Evolutionary conservation across 2,329 filamentous ascomycete species (phyloP).

Genomic region (Elsinoe batatas): DNA sequence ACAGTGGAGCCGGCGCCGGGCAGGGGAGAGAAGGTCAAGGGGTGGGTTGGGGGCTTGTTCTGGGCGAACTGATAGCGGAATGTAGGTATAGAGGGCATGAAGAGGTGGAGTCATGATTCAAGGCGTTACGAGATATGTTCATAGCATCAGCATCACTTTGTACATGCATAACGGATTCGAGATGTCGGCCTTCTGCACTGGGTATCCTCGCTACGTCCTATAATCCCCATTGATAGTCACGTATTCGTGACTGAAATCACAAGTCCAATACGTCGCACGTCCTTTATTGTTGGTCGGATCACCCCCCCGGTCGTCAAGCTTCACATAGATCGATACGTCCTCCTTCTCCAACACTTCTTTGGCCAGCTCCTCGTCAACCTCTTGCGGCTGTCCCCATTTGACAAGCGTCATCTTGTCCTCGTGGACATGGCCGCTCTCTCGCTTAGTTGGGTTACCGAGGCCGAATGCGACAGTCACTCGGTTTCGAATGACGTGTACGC

Average conservation of each 20-base stretch:
- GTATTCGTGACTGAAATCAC: slow-evolving; percentile 79
- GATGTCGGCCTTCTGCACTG: too few species aligned
- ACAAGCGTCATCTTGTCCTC: slow-evolving; percentile 66
- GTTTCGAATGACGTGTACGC: slow-evolving; percentile 57
- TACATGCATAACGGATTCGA: neutral
- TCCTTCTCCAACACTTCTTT: slow-evolving; percentile 68
- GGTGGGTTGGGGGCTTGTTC: slow-evolving; percentile 3
- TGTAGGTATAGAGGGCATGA: neutral
- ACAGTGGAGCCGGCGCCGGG: neutral
- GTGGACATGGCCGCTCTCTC: slow-evolving; percentile 60
- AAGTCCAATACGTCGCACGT: slow-evolving; percentile 71
- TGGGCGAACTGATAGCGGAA: neutral
- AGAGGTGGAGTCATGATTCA: neutral
- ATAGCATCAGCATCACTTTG: neutral
- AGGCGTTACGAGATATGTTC: slow-evolving; percentile 2
- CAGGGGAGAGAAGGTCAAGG: neutral
- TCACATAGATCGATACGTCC: slow-evolving; percentile 69
- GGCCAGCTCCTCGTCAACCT: slow-evolving; percentile 65
- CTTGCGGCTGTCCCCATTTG: slow-evolving; percentile 63
- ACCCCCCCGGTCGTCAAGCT: slow-evolving; percentile 47
- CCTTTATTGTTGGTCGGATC: neutral
- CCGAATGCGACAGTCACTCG: slow-evolving; percentile 66
- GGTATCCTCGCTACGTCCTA: slow-evolving; percentile 38
- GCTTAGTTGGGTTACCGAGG: slow-evolving; percentile 27
- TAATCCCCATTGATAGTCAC: slow-evolving; percentile 62